These are phyloP conservation scores for Beta lomatogona DNA, from an alignment of 179 eudicot species.

Conservation along the genomic window DNA sequence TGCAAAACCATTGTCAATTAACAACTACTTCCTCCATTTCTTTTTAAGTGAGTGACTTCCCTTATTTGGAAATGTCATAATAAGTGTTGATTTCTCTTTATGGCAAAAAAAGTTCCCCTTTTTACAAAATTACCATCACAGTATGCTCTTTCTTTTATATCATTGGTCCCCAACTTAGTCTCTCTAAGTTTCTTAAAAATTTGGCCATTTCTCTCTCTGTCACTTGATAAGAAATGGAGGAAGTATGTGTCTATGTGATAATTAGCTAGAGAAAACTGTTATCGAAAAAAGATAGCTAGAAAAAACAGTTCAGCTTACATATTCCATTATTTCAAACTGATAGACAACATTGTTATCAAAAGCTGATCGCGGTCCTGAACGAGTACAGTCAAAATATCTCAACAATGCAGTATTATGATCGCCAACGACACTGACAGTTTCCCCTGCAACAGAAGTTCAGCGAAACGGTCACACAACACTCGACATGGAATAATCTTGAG, in stretches of 20 bases:
- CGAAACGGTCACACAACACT: not conserved
- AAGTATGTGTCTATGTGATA: not conserved
- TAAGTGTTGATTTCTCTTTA: no score
- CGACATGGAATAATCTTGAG: not conserved
- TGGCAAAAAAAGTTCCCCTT: no score
- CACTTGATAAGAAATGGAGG: no score
- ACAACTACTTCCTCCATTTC: no score
- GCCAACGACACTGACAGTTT: constrained; percentile 90
- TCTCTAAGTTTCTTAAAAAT: no score
- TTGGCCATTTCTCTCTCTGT: no score
- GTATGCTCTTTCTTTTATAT: no score
- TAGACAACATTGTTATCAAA: constrained; percentile 87
- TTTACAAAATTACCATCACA: no score
- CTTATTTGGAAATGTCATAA: no score
- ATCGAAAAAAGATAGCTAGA: not conserved
- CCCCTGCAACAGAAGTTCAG: constrained; percentile 54
- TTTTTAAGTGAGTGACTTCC: no score
- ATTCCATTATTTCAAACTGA: constrained; percentile 98
- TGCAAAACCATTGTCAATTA: not conserved
- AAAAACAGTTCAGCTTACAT: constrained; percentile 50
- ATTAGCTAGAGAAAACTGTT: not conserved
- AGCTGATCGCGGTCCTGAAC: constrained; percentile 98
- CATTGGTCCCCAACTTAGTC: no score
- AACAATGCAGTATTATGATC: constrained; percentile 84
- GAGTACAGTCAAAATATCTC: constrained; percentile 90